phyloP scores from a whole-genome alignment of 2,329 filamentous ascomycete species.

The Ophiostoma novo-ulmi region DNA sequence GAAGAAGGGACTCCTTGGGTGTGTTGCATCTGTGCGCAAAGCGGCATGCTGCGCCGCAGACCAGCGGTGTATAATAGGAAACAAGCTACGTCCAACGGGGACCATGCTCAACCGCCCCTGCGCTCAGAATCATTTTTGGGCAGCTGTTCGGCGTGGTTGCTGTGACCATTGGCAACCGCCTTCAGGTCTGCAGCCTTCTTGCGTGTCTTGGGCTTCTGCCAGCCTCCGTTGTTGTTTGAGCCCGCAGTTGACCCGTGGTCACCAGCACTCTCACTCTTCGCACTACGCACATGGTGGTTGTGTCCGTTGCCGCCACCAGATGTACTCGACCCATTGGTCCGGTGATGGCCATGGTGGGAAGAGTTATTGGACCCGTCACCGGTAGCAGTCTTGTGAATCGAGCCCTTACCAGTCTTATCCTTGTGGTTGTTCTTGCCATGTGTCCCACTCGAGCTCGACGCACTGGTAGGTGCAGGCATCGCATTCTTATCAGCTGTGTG shows the following conservation, averaged over 20 bases:
- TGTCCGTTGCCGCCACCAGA: slow-evolving; percentile 43
- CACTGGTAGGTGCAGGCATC: neutral
- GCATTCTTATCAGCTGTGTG: neutral
- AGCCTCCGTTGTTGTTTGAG: slow-evolving; percentile 34
- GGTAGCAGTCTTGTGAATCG: slow-evolving; percentile 21
- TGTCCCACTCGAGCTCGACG: neutral
- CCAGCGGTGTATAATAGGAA: neutral
- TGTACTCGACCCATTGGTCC: slow-evolving; percentile 35
- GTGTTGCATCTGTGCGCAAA: neutral
- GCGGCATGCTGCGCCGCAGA: slow-evolving; percentile 1
- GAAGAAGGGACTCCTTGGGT: neutral
- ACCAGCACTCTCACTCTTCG: slow-evolving; percentile 15
- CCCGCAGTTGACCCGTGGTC: neutral
- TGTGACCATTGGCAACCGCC: slow-evolving; percentile 38
- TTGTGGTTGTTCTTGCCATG: slow-evolving; percentile 22
- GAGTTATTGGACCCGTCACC: neutral
- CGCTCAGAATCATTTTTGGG: slow-evolving; percentile 57
- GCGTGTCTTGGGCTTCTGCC: slow-evolving; percentile 56
- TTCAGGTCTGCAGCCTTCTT: slow-evolving; percentile 50
- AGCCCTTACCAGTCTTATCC: slow-evolving; percentile 19
- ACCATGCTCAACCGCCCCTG: slow-evolving; percentile 53
- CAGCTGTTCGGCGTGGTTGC: slow-evolving; percentile 46
- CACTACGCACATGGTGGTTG: slow-evolving; percentile 10
- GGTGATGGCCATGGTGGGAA: neutral
- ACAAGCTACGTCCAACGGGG: neutral